Conservation (phyloP, 768 basidiomycete genomes). For the Auricularia sp. region DNA sequence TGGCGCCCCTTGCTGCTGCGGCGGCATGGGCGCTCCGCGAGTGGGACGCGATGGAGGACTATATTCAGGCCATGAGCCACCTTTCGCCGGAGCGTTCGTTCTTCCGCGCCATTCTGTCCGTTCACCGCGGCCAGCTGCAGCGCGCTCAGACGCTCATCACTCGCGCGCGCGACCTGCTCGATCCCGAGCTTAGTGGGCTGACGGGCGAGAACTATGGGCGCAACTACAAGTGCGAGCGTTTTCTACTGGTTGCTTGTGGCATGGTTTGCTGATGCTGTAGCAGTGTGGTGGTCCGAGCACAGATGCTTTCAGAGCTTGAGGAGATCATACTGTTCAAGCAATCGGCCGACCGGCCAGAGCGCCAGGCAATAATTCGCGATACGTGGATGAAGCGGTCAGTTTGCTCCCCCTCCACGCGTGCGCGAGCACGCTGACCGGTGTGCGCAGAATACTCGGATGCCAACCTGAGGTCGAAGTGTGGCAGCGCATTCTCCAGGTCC, state of each 20-base stretch:
- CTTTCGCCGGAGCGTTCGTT: slow-evolving; percentile 30
- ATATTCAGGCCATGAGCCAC: slow-evolving; percentile 37
- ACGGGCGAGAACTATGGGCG: slow-evolving; percentile 33
- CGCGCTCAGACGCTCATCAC: slow-evolving; percentile 33
- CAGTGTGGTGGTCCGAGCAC: slow-evolving; percentile 36
- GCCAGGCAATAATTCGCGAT: slow-evolving; percentile 30
- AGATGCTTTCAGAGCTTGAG: slow-evolving; percentile 40
- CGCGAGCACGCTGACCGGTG: not conserved
- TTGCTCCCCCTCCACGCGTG: not conserved
- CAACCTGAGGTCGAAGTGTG: slow-evolving; percentile 42
- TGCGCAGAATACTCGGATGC: slow-evolving; percentile 31
- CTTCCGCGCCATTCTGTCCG: slow-evolving; percentile 36
- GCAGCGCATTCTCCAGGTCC: slow-evolving; percentile 38
- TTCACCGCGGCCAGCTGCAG: slow-evolving; percentile 33
- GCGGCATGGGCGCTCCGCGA: slow-evolving; percentile 37
- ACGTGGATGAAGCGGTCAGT: slow-evolving; percentile 36
- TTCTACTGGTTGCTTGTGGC: not conserved
- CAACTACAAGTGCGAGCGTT: slow-evolving; percentile 30
- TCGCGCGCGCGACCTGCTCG: slow-evolving; percentile 33
- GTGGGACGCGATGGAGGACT: slow-evolving; percentile 41
- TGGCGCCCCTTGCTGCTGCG: slow-evolving; percentile 38
- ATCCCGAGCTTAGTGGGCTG: slow-evolving; percentile 33
- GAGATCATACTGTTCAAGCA: slow-evolving; percentile 41
- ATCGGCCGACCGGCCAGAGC: slow-evolving; percentile 29
- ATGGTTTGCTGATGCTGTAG: not conserved